Evolutionary conservation across 257 asterid genomes (phyloP).

Genomic region (Thymus quinquecostatus): DNA sequence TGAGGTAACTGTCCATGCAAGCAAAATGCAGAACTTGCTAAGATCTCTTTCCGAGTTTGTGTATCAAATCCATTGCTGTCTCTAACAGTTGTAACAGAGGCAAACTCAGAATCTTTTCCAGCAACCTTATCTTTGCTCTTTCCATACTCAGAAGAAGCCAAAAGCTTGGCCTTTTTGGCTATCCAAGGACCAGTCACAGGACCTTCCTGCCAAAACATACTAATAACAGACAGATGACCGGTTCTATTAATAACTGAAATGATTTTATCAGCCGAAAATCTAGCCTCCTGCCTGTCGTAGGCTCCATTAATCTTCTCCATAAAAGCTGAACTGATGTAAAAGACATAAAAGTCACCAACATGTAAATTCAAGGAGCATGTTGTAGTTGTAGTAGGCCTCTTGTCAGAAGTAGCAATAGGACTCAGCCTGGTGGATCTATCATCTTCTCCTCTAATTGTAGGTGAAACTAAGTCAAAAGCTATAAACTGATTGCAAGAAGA

Average conservation of each 20-base stretch:
- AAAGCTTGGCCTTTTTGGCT: constrained; percentile 72
- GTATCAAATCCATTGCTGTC: constrained; percentile 61
- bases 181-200: constrained; percentile 80
- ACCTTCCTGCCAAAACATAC: constrained; percentile 79
- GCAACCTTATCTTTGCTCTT: constrained; percentile 53
- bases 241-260: constrained; percentile 53
- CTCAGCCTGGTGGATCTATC: constrained; percentile 44
- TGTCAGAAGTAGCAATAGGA: constrained; percentile 46
- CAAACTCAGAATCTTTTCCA: constrained; percentile 70
- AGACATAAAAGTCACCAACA: constrained; percentile 59
- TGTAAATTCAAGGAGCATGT: constrained; percentile 66
- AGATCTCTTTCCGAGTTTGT: constrained; percentile 63
- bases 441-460: constrained; percentile 44
- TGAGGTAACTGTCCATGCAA: constrained; percentile 69
- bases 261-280: constrained; percentile 58
- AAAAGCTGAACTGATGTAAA: constrained; percentile 50
- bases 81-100: constrained; percentile 73
- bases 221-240: constrained; percentile 54
- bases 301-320: constrained; percentile 42
- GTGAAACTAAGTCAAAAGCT: constrained; percentile 66
- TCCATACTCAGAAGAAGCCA: constrained; percentile 74
- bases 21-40: constrained; percentile 68
- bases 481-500: constrained; percentile 70
- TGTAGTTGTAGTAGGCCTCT: constrained; percentile 39
- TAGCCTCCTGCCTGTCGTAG: constrained; percentile 39